These are phyloP conservation scores for Fremontodendron californicum DNA, from an alignment of 345 rosid genomes.

Conservation along the genomic window DNA sequence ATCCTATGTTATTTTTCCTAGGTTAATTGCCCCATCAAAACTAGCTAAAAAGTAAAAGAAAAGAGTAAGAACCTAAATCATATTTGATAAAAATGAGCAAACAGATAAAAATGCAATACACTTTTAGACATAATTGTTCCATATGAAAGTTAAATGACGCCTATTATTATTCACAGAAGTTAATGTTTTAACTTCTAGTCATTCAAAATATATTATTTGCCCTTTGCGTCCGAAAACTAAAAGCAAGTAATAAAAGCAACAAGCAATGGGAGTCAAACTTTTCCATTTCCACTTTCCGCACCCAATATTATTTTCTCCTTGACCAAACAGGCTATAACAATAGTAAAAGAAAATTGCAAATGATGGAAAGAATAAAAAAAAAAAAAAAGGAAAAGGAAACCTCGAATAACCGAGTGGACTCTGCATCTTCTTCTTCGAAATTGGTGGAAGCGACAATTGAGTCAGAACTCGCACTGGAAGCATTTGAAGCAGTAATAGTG, in stretches of 20 bases:
- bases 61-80: neutral
- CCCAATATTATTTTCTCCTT: neutral
- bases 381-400: slow-evolving; percentile 18
- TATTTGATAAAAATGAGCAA: neutral
- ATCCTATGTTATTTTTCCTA: neutral
- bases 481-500: slow-evolving; percentile 21
- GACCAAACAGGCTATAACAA: neutral
- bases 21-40: neutral
- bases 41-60: neutral
- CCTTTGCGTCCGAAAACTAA: neutral
- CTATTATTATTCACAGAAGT: neutral
- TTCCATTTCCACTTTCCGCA: neutral
- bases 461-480: slow-evolving; percentile 32
- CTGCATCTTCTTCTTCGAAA: slow-evolving; percentile 48
- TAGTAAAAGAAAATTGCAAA: neutral
- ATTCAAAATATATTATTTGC: neutral
- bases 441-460: slow-evolving; percentile 22
- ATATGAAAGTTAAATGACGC: neutral
- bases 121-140: neutral
- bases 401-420: slow-evolving; percentile 53
- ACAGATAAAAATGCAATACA: neutral
- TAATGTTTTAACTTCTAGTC: neutral
- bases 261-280: neutral
- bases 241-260: slow-evolving; percentile 2
- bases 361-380: neutral